Evolutionary conservation across 1,139 yeast species (phyloP), one percentile per base, ranked within the genome.

Genomic region (Taiozyma onychis): DNA sequence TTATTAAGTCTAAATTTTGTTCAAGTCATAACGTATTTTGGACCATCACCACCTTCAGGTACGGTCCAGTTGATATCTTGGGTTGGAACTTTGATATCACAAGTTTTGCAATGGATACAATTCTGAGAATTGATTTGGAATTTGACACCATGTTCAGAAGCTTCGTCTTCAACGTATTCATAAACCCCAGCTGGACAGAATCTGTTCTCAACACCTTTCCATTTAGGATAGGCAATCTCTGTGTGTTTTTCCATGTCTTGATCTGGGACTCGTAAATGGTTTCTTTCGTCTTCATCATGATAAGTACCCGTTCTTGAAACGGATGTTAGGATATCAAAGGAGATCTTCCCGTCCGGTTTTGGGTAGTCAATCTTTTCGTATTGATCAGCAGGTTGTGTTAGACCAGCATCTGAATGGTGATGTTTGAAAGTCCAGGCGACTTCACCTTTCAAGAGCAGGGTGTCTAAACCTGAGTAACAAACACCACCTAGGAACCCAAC

Each of bases 181-280:
- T 93, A 93, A 13, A 93, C 99, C 27, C 99, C 99, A 24, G 99
- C 99, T 9, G 99, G 99, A 65, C 99, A 93, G 72, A 93, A 93
- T 54, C 95, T 75, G 63, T 82, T 84, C 68, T 93, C 99, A 21
- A 93, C 76, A 16, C 99, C 99, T 67, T 87, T 74, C 70, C 72
- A 93, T 57, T 76, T 80, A 24, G 95, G 90, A 70, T 79, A 93
- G 28, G 89, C 73, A 21, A 68, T 71, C 44, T 77, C 75, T 0
- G 95, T 81, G 66, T 91, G 97, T 54, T 77, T 73, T 27, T 77
- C 71, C 61, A 81, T 66, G 63, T 87, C 87, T 69, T 88, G 93
- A 27, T 80, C 73, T 2, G 95, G 88, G 26, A 93, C 81, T 56
- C 91, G 73, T 61, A 93, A 75, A 70, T 93, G 99, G 60, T 95